Evolutionary conservation across 1,284 basidiomycete genomes (phyloP).

Genomic region (Ceratobasidium sp.): DNA sequence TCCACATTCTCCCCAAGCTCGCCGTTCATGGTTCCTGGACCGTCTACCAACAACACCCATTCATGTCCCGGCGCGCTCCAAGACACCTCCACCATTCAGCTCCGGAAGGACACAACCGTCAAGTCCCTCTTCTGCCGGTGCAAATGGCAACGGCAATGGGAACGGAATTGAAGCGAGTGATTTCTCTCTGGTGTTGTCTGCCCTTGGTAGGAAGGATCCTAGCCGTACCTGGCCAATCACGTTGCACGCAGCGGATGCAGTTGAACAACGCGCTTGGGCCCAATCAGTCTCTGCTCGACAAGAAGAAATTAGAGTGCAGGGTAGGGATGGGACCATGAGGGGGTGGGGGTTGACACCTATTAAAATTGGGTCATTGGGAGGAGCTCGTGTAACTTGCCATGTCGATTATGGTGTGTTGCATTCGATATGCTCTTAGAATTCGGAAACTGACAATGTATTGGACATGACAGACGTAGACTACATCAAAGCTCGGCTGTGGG

Average conservation of each 20-base stretch:
- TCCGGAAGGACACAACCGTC: background rate
- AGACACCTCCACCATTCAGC: conserved; percentile 25
- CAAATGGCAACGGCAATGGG: background rate
- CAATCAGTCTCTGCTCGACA: conserved; percentile 30
- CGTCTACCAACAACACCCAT: conserved; percentile 17
- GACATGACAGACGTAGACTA: conserved; percentile 11
- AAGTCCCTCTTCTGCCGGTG: background rate
- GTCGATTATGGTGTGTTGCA: conserved; percentile 28
- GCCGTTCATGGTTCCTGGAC: conserved; percentile 39
- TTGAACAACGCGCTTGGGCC: conserved; percentile 31
- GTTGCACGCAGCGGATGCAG: conserved; percentile 11
- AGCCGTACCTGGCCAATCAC: conserved; percentile 20
- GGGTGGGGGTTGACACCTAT: conserved; percentile 25
- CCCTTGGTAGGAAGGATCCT: conserved; percentile 19
- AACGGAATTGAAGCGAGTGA: conserved; percentile 1
- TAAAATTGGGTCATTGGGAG: background rate
- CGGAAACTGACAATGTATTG: background rate
- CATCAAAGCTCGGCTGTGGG: conserved; percentile 37
- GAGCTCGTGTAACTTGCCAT: conserved; percentile 27
- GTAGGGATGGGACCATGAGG: conserved; percentile 10
- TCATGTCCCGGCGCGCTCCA: conserved; percentile 20
- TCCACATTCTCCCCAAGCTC: background rate
- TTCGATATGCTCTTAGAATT: background rate
- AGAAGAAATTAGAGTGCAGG: conserved; percentile 20
- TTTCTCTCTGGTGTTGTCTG: conserved; percentile 24